These are phyloP conservation scores for Populus simonii DNA, from an alignment of 345 rosid species.

Conservation along the genomic window DNA sequence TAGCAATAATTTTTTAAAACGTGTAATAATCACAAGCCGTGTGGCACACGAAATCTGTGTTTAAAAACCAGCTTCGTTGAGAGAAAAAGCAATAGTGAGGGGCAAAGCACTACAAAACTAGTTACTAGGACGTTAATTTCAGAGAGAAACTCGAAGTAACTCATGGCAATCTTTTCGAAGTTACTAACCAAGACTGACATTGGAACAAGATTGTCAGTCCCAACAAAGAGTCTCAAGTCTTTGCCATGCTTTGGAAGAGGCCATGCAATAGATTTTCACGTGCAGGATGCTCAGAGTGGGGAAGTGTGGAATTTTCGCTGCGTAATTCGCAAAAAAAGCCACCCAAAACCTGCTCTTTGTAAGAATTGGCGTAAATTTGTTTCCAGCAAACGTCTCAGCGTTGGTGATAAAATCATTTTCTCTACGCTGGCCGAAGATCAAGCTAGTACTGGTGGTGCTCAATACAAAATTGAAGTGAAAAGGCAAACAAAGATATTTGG, in stretches of 20 bases:
- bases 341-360: neutral
- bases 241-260: neutral
- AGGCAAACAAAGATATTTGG: neutral
- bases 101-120: no score
- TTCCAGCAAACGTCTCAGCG: neutral
- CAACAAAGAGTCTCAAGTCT: neutral
- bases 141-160: no score
- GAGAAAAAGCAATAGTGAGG: no score
- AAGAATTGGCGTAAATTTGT: constrained; percentile 1
- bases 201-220: neutral
- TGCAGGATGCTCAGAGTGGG: neutral
- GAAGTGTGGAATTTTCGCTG: neutral
- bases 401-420: neutral
- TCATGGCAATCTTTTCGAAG: constrained; percentile 1
- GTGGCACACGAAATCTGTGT: no score
- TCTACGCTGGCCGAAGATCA: neutral
- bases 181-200: constrained; percentile 1
- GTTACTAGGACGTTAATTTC: no score
- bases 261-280: neutral
- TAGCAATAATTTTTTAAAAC: no score
- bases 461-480: neutral
- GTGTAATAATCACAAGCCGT: no score
- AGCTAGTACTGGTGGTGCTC: neutral
- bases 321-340: neutral
- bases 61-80: no score